Percentiles rank a stretch among this genome's conserved stretches.
These are phyloP conservation scores for Inonotus obliquus DNA, from an alignment of 1,284 basidiomycete genomes.

Conservation along the genomic window DNA sequence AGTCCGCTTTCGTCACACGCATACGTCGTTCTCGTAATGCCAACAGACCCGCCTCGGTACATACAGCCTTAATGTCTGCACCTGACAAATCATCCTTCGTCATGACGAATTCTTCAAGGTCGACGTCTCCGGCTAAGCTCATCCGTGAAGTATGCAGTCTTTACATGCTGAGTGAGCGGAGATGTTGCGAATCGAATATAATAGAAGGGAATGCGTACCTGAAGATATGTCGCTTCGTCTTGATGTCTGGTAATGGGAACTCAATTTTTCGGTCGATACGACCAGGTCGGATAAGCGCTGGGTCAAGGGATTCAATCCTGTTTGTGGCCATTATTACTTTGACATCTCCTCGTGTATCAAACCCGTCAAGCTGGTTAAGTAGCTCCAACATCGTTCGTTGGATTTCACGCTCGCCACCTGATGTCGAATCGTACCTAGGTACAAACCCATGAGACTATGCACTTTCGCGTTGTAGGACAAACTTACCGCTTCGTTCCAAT, in stretches of 20 bases:
- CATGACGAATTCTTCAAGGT: slow-evolving; percentile 94
- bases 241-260: slow-evolving; percentile 91
- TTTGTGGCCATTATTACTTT: slow-evolving; percentile 97
- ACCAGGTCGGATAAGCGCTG: slow-evolving; percentile 95
- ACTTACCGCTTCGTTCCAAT: slow-evolving; percentile 94
- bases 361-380: slow-evolving; percentile 97
- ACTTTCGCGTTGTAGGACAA: not conserved
- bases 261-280: slow-evolving; percentile 99
- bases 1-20: slow-evolving; percentile 93
- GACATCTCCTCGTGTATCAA: slow-evolving; percentile 98
- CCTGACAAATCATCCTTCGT: slow-evolving; percentile 96
- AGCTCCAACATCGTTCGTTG: slow-evolving; percentile 99
- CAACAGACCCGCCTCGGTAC: slow-evolving; percentile 93
- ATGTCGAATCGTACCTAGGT: slow-evolving; percentile 89
- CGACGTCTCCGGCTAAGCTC: slow-evolving; percentile 90
- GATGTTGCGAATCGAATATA: not conserved
- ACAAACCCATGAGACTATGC: slow-evolving; percentile 20
- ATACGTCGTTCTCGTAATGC: slow-evolving; percentile 94
- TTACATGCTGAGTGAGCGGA: not conserved
- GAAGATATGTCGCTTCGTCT: slow-evolving; percentile 98
- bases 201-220: slow-evolving; percentile 42
- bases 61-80: slow-evolving; percentile 97
- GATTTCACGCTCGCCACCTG: slow-evolving; percentile 97
- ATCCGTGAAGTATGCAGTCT: slow-evolving; percentile 95
- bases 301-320: slow-evolving; percentile 92